These are phyloP conservation scores for Hericium coralloides DNA, from an alignment of 768 basidiomycete species.

Conservation along the genomic window DNA sequence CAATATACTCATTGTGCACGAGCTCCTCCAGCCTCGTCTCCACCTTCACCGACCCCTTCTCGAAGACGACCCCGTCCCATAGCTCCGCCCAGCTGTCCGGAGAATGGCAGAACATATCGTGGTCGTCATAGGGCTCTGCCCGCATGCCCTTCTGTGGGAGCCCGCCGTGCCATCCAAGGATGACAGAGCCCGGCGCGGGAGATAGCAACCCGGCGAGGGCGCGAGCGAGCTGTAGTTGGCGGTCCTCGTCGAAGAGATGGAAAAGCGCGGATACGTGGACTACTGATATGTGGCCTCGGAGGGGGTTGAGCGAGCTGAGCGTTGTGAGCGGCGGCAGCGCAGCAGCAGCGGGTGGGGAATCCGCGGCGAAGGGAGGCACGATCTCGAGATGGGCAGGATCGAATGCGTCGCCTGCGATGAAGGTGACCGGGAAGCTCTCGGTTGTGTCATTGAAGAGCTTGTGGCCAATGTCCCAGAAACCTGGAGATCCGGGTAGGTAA, in stretches of 20 bases:
- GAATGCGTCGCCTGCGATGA: constrained; percentile 46
- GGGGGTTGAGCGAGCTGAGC: constrained; percentile 32
- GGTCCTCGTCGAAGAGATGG: constrained; percentile 32
- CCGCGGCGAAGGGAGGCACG: constrained; percentile 16
- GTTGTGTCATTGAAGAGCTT: constrained; percentile 45
- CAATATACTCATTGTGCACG: not conserved
- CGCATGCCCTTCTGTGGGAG: constrained; percentile 22
- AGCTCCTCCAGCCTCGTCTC: constrained; percentile 7
- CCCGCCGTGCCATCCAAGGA: constrained; percentile 35
- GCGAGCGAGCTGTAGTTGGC: constrained; percentile 32
- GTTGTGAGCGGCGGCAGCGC: constrained; percentile 18
- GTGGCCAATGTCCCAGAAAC: constrained; percentile 53
- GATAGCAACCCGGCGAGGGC: constrained; percentile 33
- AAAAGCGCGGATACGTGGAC: constrained; percentile 45
- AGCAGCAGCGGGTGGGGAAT: constrained; percentile 12
- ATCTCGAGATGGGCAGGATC: constrained; percentile 32
- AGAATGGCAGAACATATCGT: constrained; percentile 23
- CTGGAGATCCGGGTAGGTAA: constrained; percentile 20
- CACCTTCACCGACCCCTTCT: constrained; percentile 25
- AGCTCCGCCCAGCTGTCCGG: constrained; percentile 27
- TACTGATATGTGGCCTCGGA: constrained; percentile 35
- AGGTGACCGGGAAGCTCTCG: constrained; percentile 41
- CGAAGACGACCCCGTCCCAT: constrained; percentile 30
- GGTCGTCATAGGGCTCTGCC: not conserved
- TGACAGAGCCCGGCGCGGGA: constrained; percentile 33